Base-by-base conservation (phyloP, 164 flowering plant genomes). In the Chloranthus sessilifolius region DNA sequence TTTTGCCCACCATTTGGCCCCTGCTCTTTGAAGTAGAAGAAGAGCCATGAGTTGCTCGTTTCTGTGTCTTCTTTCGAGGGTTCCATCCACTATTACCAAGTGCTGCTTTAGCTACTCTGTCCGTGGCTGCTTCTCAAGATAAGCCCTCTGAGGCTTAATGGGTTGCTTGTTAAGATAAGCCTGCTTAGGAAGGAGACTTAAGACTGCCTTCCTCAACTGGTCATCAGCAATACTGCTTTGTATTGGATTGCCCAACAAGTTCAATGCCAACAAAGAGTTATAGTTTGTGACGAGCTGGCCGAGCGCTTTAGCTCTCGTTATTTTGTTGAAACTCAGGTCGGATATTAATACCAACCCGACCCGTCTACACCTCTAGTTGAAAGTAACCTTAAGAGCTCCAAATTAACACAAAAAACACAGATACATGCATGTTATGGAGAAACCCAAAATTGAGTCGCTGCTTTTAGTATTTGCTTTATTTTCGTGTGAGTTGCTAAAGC, bases 301-400 rank as follows among this genome's bases (percentile, higher is more conserved):
- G 2, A 88, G 70, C 3, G 85, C 71, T 64, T 82, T 88, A 36
- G 87, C 63, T 26, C 96, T 92, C 25, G 89, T 75, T 33, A 92
- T 86, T 70, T 84, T 92, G 81, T 92, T 92, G 80, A 92, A 92
- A 72, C 95, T 82, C 48, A 86, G 64, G 70, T 92, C 99, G n/a
- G n/a, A n/a, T n/a, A n/a, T n/a, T n/a, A n/a, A n/a, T n/a, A n/a
- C n/a, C n/a, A n/a, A n/a, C 97, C 38, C 85, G 43, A 12, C 83
- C 83, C 24, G 74, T 79, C 20, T n/a, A n/a, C n/a, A n/a, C n/a
- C n/a, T n/a, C n/a, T n/a, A n/a, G n/a, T n/a, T n/a, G n/a, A n/a
- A n/a, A n/a, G n/a, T n/a, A n/a, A n/a, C n/a, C n/a, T n/a, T n/a
- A n/a, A n/a, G n/a, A n/a, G n/a, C n/a, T n/a, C n/a, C n/a, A n/a